These are phyloP conservation scores for Gentiana dahurica DNA, from an alignment of 257 asterid genomes.

Conservation along the genomic window DNA sequence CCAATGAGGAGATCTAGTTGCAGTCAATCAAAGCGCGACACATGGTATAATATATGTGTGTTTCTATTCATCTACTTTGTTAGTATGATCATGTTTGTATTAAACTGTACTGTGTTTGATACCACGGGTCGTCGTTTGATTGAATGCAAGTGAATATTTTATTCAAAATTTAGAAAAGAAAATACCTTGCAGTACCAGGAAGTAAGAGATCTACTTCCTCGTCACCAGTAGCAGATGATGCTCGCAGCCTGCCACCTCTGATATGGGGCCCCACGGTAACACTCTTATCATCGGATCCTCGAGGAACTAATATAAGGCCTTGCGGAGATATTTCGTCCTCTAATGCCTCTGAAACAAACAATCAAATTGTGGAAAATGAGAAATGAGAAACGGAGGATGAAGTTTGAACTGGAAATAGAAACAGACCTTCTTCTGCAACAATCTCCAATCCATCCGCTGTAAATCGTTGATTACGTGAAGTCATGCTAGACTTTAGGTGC, in stretches of 20 bases:
- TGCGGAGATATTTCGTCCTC: conserved; percentile 86
- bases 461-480: conserved; percentile 35
- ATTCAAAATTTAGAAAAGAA: too few species aligned
- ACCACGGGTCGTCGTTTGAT: too few species aligned
- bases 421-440: conserved; percentile 80
- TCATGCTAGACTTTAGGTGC: conserved; percentile 52
- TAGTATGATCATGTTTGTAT: too few species aligned
- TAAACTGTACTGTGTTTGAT: too few species aligned
- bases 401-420: too few species aligned
- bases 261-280: conserved; percentile 72
- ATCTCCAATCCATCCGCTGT: conserved; percentile 60
- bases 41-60: too few species aligned
- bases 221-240: conserved; percentile 76
- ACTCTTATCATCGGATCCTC: conserved; percentile 45
- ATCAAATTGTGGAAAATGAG: too few species aligned
- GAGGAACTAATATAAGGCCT: conserved; percentile 90
- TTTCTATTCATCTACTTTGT: too few species aligned
- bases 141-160: too few species aligned
- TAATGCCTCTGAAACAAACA: conserved; percentile 12
- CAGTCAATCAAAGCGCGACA: too few species aligned
- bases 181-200: conserved; percentile 94
- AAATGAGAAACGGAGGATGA: too few species aligned
- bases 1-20: too few species aligned
- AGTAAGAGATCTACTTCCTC: conserved; percentile 93
- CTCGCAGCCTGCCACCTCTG: conserved; percentile 79